Evolutionary conservation across 2,329 filamentous ascomycete genomes (phyloP), one percentile per base, ranked within the genome.

Genomic region (Penicillium digitatum): DNA sequence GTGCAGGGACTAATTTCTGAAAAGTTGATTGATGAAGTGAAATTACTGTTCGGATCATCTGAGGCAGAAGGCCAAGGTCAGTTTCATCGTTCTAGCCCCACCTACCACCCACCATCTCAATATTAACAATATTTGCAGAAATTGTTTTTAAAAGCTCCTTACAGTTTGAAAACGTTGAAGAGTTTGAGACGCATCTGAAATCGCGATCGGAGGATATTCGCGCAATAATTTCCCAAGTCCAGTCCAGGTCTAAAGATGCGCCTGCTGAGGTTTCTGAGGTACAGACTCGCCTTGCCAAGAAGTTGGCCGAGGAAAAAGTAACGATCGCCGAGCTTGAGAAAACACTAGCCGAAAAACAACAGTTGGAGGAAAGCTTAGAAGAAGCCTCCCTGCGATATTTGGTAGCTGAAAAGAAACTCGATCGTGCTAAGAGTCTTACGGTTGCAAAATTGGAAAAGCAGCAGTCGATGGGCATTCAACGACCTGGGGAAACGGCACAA

Each of bases 381-480:
- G 87, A 85, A 32, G 94, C 93, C 16, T 95, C 91, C 5, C 79
- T 95, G 56, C 85, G 94, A 61, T 97, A 95, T 68, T 90, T 97
- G 78, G 89, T 95, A 63, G 94, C 94, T 0, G 94, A 99, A 72
- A 95, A 95, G 78, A 94, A 91, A 71, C 79, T 97, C 49, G 94
- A 99, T 71, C 85, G 94, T 40, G 84, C 88, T 24, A 93, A 90
- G 73, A 99, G 94, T 69, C 78, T 86, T 16, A 91, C 95, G 54
- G 91, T 96, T 1, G 89, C 92, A 58, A 96, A 95, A 71, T 76
- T 99, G 56, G 94, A 97, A 71, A 88, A 90, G 66, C 90, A 96
- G 74, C 91, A 92, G 31, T 83, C 92, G 48, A 82, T 89, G 55
- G 87, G 87, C 54, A 84, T 82, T 14, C 73, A 75, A 40, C 79